A percentile compares a stretch with the other conserved stretches of the same genome.
phyloP scores from a whole-genome alignment of 805 yeast species.

The Zygotorulaspora sp. region DNA sequence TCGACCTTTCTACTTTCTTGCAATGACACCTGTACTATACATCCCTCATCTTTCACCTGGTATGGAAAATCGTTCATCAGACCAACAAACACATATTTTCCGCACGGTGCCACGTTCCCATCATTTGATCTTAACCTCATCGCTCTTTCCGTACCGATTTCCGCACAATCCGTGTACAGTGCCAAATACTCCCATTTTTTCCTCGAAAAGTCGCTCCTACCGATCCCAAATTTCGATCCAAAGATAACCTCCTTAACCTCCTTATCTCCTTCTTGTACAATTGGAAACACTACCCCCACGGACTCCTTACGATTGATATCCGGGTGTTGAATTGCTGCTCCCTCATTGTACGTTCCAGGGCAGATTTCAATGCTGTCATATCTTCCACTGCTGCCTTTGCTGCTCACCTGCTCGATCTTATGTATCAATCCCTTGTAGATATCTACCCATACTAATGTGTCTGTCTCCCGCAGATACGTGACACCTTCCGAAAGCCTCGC shows the following conservation, averaged over 20 bases:
- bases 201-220: slow-evolving; percentile 44
- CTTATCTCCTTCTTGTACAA: slow-evolving; percentile 31
- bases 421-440: slow-evolving; percentile 38
- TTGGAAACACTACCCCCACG: slow-evolving; percentile 71
- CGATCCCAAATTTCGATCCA: slow-evolving; percentile 66
- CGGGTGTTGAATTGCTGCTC: slow-evolving; percentile 8
- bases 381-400: slow-evolving; percentile 24
- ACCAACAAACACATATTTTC: slow-evolving; percentile 69
- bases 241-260: slow-evolving; percentile 46
- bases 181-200: slow-evolving; percentile 37
- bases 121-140: slow-evolving; percentile 64
- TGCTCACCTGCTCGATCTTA: slow-evolving; percentile 27
- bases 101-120: slow-evolving; percentile 73
- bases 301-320: slow-evolving; percentile 34
- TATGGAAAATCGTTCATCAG: slow-evolving; percentile 61
- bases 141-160: slow-evolving; percentile 31
- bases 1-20: slow-evolving; percentile 25
- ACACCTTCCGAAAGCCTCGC: slow-evolving; percentile 59
- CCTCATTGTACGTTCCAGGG: slow-evolving; percentile 8
- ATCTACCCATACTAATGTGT: slow-evolving; percentile 45
- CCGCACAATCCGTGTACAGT: slow-evolving; percentile 33
- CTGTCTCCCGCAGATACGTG: slow-evolving; percentile 53
- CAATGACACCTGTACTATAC: slow-evolving; percentile 42
- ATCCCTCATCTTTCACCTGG: slow-evolving; percentile 46
- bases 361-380: slow-evolving; percentile 16